Evolutionary conservation across 805 yeast species (phyloP), one percentile per base, ranked within the genome.

Genomic region (Clavispora asparagi): DNA sequence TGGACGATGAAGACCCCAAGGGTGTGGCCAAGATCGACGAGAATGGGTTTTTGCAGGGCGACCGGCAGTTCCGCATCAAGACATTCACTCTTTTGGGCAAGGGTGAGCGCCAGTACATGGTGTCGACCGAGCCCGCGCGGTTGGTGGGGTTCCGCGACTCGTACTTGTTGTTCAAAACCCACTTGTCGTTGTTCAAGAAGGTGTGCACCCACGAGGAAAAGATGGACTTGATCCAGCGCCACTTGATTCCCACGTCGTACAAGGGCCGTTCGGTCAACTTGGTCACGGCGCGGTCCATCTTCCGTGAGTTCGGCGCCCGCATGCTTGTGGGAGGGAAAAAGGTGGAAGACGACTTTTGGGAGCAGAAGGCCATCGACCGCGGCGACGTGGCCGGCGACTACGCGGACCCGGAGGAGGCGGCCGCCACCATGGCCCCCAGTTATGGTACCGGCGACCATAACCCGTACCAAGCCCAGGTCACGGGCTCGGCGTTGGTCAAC

Each of bases 111-210:
- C 73, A 83, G 47, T 94, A 81, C 64, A 91, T 92, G 96, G 78
- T 94, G 41, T 84, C 96, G 2, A 91, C 98, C 0, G 99, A 94
- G 61, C 96, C 97, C 2, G 97, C 99, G 1, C 78, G 98, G 55
- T 82, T 92, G 58, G 89, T 92, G 50, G 98, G 97, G 4, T 87
- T 90, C 68, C 77, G 97, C 55, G 97, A 92, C 61, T 87, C 96
- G 2, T 90, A 92, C 59, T 71, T 90, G 44, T 73, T 92, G 49
- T 90, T 92, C 68, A 95, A 91, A 61, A 86, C 90, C 42, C 96
- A 92, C 67, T 78, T 82, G 42, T 73, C 79, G 42, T 71, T 94
- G 43, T 84, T 77, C 70, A 89, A 91, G 60, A 78, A 85, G 50
- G 80, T 86, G 10, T 73, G 91, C 40, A 73, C 79, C 10, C 87